Evolutionary conservation across 179 eudicot species (phyloP).

Genomic region (Beta macrorhiza): DNA sequence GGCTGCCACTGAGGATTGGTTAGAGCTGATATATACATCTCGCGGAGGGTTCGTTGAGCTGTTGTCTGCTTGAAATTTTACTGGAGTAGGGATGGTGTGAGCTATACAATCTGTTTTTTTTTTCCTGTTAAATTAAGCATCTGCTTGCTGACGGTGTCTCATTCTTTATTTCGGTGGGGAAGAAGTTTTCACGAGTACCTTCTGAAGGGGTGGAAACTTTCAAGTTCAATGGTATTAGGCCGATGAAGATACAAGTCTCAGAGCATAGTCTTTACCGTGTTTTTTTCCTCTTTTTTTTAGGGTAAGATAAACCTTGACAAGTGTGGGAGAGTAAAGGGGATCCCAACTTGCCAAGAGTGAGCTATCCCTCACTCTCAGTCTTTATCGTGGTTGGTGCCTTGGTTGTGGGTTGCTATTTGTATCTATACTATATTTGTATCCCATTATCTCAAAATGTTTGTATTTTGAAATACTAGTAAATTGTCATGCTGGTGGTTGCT

Average conservation of each 20-base stretch:
- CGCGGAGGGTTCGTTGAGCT: not conserved
- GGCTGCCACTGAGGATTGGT: not conserved
- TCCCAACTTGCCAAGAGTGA: too few relatives aligned
- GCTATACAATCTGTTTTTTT: not conserved
- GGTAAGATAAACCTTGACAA: too few relatives aligned
- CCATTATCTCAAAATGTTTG: not conserved
- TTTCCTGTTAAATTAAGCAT: not conserved
- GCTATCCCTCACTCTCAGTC: too few relatives aligned
- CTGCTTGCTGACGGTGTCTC: not conserved
- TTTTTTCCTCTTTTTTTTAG: too few relatives aligned
- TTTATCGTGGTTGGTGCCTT: not conserved
- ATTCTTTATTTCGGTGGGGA: not conserved
- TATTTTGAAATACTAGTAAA: not conserved
- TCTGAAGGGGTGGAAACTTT: not conserved
- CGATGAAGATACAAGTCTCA: not conserved
- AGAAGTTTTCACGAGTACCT: not conserved
- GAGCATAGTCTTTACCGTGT: not conserved
- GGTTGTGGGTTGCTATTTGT: slow-evolving; percentile 1
- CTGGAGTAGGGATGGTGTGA: not conserved
- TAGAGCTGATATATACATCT: not conserved
- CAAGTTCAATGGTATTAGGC: too few relatives aligned
- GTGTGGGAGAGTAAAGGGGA: too few relatives aligned
- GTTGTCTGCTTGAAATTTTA: slow-evolving; percentile 8
- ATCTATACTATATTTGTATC: not conserved
- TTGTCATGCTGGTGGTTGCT: too few relatives aligned